phyloP scores from a whole-genome alignment of 1,284 basidiomycete genomes.

The Kalmanozyma brasiliensis region DNA sequence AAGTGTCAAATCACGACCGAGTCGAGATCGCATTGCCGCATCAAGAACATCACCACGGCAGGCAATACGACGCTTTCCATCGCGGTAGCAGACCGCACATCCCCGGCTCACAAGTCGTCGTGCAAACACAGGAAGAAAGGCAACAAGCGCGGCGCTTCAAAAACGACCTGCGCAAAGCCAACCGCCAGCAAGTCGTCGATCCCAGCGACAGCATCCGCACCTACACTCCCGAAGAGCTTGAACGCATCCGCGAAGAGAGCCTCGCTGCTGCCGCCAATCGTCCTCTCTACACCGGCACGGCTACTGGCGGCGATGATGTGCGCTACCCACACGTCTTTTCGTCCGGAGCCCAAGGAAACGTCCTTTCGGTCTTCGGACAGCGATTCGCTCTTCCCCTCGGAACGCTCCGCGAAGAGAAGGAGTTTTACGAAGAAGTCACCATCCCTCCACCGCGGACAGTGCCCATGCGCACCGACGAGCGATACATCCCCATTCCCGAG shows the following conservation, averaged over 20 bases:
- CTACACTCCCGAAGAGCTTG: conserved; percentile 74
- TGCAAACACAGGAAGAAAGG: conserved; percentile 63
- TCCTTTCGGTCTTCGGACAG: conserved; percentile 78
- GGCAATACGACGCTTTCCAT: conserved; percentile 20
- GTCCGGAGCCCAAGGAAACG: conserved; percentile 76
- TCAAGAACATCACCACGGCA: conserved; percentile 38
- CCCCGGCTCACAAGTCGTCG: conserved; percentile 64
- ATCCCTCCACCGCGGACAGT: conserved; percentile 86
- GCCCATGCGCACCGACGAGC: conserved; percentile 80
- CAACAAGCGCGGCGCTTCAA: conserved; percentile 62
- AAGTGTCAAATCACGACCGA: conserved; percentile 3
- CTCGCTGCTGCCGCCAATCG: conserved; percentile 76
- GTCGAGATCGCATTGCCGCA: conserved; percentile 21
- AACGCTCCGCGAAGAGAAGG: conserved; percentile 76
- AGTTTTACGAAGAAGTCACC: conserved; percentile 78
- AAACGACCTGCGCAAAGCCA: conserved; percentile 41
- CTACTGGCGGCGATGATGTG: conserved; percentile 73
- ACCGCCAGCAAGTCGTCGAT: conserved; percentile 10
- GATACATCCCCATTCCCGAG: conserved; percentile 78
- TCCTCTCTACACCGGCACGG: conserved; percentile 75
- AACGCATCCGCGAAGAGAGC: conserved; percentile 75
- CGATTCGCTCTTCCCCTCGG: conserved; percentile 86
- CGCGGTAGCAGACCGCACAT: conserved; percentile 55
- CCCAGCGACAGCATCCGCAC: conserved; percentile 45
- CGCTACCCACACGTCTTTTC: conserved; percentile 89